Evolutionary conservation across 139 green algal species (phyloP).

Genomic region (Chlorella sp.): DNA sequence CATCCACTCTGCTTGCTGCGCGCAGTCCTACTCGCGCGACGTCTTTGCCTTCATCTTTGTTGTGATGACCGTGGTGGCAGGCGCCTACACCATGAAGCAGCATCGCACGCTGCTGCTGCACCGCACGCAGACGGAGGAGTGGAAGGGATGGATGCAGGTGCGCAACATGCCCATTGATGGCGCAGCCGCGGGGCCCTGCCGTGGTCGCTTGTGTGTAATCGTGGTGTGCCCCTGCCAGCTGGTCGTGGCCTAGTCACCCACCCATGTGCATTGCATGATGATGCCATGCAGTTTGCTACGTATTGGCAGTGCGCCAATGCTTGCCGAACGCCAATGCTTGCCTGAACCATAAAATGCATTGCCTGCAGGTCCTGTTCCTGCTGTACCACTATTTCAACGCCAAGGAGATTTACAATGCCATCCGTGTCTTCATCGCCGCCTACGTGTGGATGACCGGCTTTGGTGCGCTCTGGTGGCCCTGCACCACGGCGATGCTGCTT

Average conservation of each 20-base stretch:
- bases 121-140: constrained; percentile 96
- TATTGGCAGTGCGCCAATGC: background rate
- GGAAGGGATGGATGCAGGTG: constrained; percentile 97
- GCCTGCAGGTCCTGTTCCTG: constrained; percentile 89
- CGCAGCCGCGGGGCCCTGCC: too few species aligned
- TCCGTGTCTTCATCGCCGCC: constrained; percentile 95
- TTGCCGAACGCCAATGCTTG: too few species aligned
- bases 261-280: too few species aligned
- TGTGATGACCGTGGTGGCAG: constrained; percentile 67
- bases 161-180: too few species aligned
- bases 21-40: constrained; percentile 63
- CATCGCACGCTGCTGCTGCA: constrained; percentile 82
- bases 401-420: constrained; percentile 95
- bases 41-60: constrained; percentile 86
- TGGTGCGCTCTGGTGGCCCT: too few species aligned
- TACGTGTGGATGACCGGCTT: constrained; percentile 99
- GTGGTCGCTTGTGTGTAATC: too few species aligned
- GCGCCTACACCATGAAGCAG: constrained; percentile 31
- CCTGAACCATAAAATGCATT: too few species aligned
- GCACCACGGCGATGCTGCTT: too few species aligned
- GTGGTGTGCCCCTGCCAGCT: too few species aligned
- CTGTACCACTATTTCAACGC: constrained; percentile 98
- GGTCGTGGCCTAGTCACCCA: too few species aligned
- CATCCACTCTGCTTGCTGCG: too few species aligned
- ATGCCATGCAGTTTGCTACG: too few species aligned